phyloP scores from a whole-genome alignment of 129 eudicot genomes.

The Pseudognaphalium luteoalbum region DNA sequence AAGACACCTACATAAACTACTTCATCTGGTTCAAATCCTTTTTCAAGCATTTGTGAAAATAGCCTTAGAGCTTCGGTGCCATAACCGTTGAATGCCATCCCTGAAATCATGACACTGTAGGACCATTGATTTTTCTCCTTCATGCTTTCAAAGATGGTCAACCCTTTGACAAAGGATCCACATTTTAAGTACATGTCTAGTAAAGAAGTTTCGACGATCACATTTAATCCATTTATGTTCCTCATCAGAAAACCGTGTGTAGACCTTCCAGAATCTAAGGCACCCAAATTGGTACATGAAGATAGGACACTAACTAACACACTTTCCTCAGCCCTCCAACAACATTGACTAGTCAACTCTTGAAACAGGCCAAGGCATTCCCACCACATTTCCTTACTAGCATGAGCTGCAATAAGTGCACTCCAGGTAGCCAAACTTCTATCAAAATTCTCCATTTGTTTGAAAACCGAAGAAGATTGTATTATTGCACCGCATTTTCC shows the following conservation, averaged over 20 bases:
- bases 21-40: constrained; percentile 46
- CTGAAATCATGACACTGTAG: constrained; percentile 51
- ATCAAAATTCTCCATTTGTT: constrained; percentile 33
- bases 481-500: constrained; percentile 47
- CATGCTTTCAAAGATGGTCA: constrained; percentile 39
- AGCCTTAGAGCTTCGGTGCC: constrained; percentile 44
- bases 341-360: constrained; percentile 34
- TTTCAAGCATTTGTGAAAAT: constrained; percentile 38
- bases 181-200: constrained; percentile 52
- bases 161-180: constrained; percentile 42
- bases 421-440: constrained; percentile 54
- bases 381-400: constrained; percentile 43
- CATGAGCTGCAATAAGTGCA: constrained; percentile 44
- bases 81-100: constrained; percentile 44
- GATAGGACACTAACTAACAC: constrained; percentile 46
- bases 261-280: constrained; percentile 41
- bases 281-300: constrained; percentile 49
- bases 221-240: constrained; percentile 43
- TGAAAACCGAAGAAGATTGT: constrained; percentile 40
- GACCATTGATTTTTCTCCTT: constrained; percentile 43
- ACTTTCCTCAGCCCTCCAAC: constrained; percentile 55
- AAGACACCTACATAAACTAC: constrained; percentile 48
- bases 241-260: constrained; percentile 42
- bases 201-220: constrained; percentile 48
- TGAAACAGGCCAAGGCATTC: constrained; percentile 43